Percentiles rank a stretch among this genome's conserved stretches.
Conservation (phyloP, 495 filamentous ascomycete species). For the Penicillium pancosmium region DNA sequence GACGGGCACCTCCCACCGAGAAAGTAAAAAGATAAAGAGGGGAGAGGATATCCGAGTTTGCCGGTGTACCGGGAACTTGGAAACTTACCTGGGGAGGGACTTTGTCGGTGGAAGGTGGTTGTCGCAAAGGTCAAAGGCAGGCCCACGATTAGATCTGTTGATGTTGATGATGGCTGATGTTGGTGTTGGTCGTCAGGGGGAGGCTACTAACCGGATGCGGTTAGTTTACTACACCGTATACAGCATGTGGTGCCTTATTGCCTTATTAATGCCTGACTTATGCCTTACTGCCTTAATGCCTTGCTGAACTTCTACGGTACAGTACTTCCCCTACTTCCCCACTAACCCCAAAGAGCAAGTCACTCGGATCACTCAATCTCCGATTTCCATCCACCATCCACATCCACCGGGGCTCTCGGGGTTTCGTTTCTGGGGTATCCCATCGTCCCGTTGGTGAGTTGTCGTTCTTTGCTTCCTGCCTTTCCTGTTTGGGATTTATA, state of each 20-base stretch:
- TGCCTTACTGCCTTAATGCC: neutral
- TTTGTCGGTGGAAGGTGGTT: constrained; percentile 26
- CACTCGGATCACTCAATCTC: constrained; percentile 20
- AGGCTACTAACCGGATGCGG: constrained; percentile 27
- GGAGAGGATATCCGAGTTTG: constrained; percentile 6
- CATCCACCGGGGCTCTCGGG: constrained; percentile 9
- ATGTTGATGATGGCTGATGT: neutral
- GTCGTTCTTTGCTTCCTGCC: neutral
- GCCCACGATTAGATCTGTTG: constrained; percentile 21
- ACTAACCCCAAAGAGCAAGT: constrained; percentile 11
- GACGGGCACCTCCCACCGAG: constrained; percentile 22
- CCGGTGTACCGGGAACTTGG: constrained; percentile 4
- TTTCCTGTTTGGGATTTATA: neutral
- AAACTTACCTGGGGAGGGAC: constrained; percentile 14
- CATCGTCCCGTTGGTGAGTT: neutral
- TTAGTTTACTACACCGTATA: neutral
- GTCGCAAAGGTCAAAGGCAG: constrained; percentile 15
- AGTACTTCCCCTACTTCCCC: too few species aligned
- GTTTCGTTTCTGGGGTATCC: constrained; percentile 17
- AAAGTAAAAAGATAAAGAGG: constrained; percentile 18
- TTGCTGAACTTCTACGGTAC: neutral
- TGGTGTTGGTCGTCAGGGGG: constrained; percentile 30
- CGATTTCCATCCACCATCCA: constrained; percentile 22
- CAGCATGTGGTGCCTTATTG: neutral
- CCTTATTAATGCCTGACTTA: neutral